Percentiles rank a stretch among this genome's conserved stretches.
These are phyloP conservation scores for Articulospora tetracladia DNA, from an alignment of 495 filamentous ascomycete genomes.

Conservation along the genomic window DNA sequence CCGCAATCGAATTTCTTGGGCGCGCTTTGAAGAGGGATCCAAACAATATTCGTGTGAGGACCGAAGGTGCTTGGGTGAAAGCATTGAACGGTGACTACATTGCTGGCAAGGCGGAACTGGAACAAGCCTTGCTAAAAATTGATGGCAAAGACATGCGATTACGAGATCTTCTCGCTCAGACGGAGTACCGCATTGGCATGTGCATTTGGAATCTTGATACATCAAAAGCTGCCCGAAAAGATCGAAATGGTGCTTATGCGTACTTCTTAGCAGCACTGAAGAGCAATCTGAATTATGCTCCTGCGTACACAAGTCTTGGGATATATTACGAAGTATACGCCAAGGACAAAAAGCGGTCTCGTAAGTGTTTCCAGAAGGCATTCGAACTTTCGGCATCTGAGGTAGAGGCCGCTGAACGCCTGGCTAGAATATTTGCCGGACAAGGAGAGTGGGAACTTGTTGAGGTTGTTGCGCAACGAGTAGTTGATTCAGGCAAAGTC, in stretches of 20 bases:
- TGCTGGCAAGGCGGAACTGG: slow-evolving; percentile 60
- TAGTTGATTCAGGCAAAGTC: slow-evolving; percentile 87
- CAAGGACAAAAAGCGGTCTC: slow-evolving; percentile 76
- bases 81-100: slow-evolving; percentile 74
- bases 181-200: slow-evolving; percentile 81
- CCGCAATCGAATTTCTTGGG: slow-evolving; percentile 73
- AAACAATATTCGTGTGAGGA: slow-evolving; percentile 67
- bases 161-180: slow-evolving; percentile 74
- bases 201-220: slow-evolving; percentile 83
- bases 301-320: slow-evolving; percentile 91
- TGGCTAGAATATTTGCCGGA: slow-evolving; percentile 81
- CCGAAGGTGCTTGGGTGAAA: slow-evolving; percentile 86
- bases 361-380: slow-evolving; percentile 92
- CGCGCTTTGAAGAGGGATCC: slow-evolving; percentile 69
- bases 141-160: slow-evolving; percentile 43
- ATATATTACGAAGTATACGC: slow-evolving; percentile 92
- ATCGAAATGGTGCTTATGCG: slow-evolving; percentile 72
- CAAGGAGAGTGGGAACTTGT: slow-evolving; percentile 95
- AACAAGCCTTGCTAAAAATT: slow-evolving; percentile 51
- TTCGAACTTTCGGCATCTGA: slow-evolving; percentile 91
- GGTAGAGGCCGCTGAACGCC: slow-evolving; percentile 79
- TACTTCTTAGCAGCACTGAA: slow-evolving; percentile 82
- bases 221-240: slow-evolving; percentile 66
- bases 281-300: slow-evolving; percentile 83
- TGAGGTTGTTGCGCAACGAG: slow-evolving; percentile 84